Evolutionary conservation across 2,329 filamentous ascomycete species (phyloP), one percentile per base, ranked within the genome.

Genomic region (Aspergillus brunneoviolaceus): DNA sequence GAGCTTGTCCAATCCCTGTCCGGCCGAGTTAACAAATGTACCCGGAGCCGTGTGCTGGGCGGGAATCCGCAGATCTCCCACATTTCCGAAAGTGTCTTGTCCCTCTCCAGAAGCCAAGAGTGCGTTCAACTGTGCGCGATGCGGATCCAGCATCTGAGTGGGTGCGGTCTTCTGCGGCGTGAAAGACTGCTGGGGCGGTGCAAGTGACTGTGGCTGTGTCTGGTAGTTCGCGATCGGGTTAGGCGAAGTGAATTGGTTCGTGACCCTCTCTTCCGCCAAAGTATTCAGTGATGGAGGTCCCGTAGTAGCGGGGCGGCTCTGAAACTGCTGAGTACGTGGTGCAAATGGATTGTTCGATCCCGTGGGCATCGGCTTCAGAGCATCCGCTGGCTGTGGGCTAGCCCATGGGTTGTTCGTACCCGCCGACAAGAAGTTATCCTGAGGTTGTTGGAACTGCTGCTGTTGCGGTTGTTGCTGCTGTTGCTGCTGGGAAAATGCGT

Each of bases 301-400:
- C 29, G 83, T 81, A 21, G 80, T 74, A 49, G 83, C 83, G 62
- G 68, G 74, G 50, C 80, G 67, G 55, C 83, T 73, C 80, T 87
- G 72, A 80, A 86, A 71, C 81, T 88, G 79, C 81, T 88, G 79
- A 66, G 84, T 79, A 60, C 84, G 81, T 60, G 85, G 82, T 27
- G 95, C 94, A 72, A 99, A 99, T 2, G 95, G 95, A 74, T 99
- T 99, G 81, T 99, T 99, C 16, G 95, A 98, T 51, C 95, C 95
- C 2, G 95, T 99, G 3, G 91, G 89, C 72, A 92, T 89, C 4
- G 92, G 90, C 72, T 90, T 88, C 64, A 97, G 78, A 2, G 88
- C 78, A 55, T 89, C 84, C 54, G 76, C 71, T n/a, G 87, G 74
- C 61, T 85, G 81, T 64, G 84, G 84, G 62, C 79, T 84, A 25